Conservation (phyloP, 1,139 yeast genomes). For the Blastobotrys illinoisensis region DNA sequence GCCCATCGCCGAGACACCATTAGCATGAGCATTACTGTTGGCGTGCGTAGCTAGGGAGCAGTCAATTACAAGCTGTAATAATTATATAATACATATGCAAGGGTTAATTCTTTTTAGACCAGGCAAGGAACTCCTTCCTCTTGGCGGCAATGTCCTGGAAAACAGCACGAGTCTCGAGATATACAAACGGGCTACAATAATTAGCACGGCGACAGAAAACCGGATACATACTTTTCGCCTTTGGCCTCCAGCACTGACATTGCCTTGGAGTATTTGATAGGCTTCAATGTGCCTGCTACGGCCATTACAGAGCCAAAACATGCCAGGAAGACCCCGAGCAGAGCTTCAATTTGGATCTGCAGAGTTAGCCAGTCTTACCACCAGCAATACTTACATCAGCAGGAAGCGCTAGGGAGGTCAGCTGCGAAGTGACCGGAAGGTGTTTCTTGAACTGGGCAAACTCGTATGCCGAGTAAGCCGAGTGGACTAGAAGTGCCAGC, state of each 20-base stretch:
- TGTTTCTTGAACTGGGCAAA: constrained; percentile 27
- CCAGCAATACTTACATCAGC: constrained; percentile 27
- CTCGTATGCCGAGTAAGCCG: constrained; percentile 35
- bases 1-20: no score
- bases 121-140: constrained; percentile 27
- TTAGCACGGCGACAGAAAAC: constrained; percentile 5
- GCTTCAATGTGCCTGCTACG: constrained; percentile 24
- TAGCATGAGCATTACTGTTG: no score
- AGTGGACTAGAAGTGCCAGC: constrained; percentile 26
- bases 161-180: constrained; percentile 32
- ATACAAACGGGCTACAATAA: constrained; percentile 22
- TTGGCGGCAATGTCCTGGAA: constrained; percentile 29
- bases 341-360: constrained; percentile 31
- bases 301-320: constrained; percentile 22
- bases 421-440: constrained; percentile 17
- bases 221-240: constrained; percentile 22
- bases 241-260: constrained; percentile 23
- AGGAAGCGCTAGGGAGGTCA: constrained; percentile 22
- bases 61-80: neutral
- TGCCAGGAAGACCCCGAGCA: constrained; percentile 26
- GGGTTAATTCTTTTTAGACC: constrained; percentile 17
- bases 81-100: neutral
- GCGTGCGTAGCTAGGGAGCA: no score
- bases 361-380: neutral
- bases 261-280: constrained; percentile 27